Percentiles rank a stretch among this genome's conserved stretches.
These are phyloP conservation scores for Didymellaceae sp. DNA, from an alignment of 2,329 filamentous ascomycete genomes.

Conservation along the genomic window DNA sequence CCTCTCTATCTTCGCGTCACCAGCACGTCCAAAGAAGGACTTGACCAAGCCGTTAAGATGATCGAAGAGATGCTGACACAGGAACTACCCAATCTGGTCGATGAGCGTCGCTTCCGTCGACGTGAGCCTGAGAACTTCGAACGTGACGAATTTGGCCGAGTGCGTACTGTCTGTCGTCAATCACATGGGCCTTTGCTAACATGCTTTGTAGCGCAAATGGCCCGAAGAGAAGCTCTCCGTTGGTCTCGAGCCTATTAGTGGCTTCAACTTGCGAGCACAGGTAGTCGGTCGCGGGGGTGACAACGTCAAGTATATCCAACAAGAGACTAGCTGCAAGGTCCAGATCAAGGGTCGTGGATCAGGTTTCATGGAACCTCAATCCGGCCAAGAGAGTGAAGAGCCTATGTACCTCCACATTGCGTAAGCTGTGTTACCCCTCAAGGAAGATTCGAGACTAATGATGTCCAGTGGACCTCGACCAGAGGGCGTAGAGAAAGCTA, in stretches of 20 bases:
- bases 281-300: constrained; percentile 93
- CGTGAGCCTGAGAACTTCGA: constrained; percentile 82
- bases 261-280: constrained; percentile 95
- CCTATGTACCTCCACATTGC: constrained; percentile 97
- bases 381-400: constrained; percentile 90
- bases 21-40: constrained; percentile 87
- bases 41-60: constrained; percentile 84
- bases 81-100: constrained; percentile 92
- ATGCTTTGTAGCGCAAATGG: constrained; percentile 82
- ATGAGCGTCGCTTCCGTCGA: constrained; percentile 89
- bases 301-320: constrained; percentile 98
- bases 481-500: constrained; percentile 83
- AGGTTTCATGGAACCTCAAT: constrained; percentile 88
- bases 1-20: constrained; percentile 95
- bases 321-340: constrained; percentile 92
- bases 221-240: constrained; percentile 95
- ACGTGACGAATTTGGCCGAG: constrained; percentile 87
- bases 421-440: constrained; percentile 59
- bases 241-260: constrained; percentile 85
- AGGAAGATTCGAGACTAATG: constrained; percentile 6
- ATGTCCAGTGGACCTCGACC: constrained; percentile 79
- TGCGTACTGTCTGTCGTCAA: constrained; percentile 59
- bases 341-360: constrained; percentile 98
- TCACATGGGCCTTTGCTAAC: constrained; percentile 34
- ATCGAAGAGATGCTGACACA: constrained; percentile 97